These are phyloP conservation scores for Biscutella laevigata DNA, from an alignment of 441 rosid genomes.

Conservation along the genomic window DNA sequence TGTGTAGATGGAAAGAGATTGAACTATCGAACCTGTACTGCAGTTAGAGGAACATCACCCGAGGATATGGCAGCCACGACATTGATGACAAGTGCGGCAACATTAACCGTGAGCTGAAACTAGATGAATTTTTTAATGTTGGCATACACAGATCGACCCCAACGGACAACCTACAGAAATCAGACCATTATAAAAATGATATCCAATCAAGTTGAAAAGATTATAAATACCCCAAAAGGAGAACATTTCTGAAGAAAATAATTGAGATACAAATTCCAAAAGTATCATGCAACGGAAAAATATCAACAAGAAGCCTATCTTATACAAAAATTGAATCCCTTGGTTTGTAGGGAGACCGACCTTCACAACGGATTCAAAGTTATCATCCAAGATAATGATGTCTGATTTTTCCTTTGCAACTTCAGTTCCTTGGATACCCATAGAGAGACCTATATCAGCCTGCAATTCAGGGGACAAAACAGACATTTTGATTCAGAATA, in stretches of 20 bases:
- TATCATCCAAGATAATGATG: constrained; percentile 87
- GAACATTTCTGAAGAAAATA: neutral
- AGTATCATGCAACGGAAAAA: neutral
- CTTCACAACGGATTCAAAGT: constrained; percentile 93
- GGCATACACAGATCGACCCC: constrained; percentile 99
- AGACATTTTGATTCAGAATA: neutral
- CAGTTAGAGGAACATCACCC: constrained; percentile 87
- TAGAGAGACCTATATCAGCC: constrained; percentile 97
- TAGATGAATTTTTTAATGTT: constrained; percentile 97
- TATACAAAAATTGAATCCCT: neutral
- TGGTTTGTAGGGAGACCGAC: constrained; percentile 32
- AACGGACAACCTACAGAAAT: constrained; percentile 73
- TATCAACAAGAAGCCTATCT: neutral
- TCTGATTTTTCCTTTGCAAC: constrained; percentile 96
- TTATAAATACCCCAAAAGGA: neutral
- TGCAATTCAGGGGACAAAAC: constrained; percentile 24
- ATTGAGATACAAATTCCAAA: neutral
- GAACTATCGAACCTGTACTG: constrained; percentile 98
- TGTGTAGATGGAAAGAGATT: constrained; percentile 15
- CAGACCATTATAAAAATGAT: constrained; percentile 2
- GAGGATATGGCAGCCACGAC: constrained; percentile 86
- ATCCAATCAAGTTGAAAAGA: neutral
- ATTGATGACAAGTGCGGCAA: constrained; percentile 88
- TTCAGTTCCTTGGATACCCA: constrained; percentile 98
- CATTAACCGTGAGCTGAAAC: constrained; percentile 94